Conservation (phyloP, 139 green algal genomes). For the Prasinococcaceae sp. region DNA sequence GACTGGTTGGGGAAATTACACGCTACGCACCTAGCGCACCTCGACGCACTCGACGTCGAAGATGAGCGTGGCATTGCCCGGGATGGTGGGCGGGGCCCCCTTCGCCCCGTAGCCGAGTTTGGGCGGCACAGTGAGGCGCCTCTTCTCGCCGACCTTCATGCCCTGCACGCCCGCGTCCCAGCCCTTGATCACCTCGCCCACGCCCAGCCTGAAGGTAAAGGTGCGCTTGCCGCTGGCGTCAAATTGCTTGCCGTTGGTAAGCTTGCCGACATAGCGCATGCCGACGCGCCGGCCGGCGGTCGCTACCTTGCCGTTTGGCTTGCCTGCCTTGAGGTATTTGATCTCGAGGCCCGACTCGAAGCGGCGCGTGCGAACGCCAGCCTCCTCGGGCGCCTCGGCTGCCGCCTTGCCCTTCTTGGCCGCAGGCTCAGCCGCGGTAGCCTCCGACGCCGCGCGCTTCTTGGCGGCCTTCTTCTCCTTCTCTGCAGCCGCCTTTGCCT, state of each 20-base stretch:
- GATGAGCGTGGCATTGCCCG: slow-evolving; percentile 16
- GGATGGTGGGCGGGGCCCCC: slow-evolving; percentile 14
- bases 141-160: slow-evolving; percentile 30
- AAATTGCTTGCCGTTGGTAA: slow-evolving; percentile 77
- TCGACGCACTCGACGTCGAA: slow-evolving; percentile 27
- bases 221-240: slow-evolving; percentile 56
- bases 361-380: too few species aligned
- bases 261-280: slow-evolving; percentile 52
- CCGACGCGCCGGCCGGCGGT: slow-evolving; percentile 42
- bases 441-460: neutral
- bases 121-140: slow-evolving; percentile 21
- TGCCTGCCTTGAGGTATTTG: slow-evolving; percentile 44
- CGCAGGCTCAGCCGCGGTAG: neutral
- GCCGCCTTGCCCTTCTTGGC: slow-evolving; percentile 12
- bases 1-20: too few species aligned
- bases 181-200: slow-evolving; percentile 30
- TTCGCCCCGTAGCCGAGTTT: slow-evolving; percentile 18
- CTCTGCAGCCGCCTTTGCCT: slow-evolving; percentile 14
- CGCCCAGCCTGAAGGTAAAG: slow-evolving; percentile 73
- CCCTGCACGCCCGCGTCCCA: slow-evolving; percentile 27
- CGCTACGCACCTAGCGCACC: slow-evolving; percentile 13
- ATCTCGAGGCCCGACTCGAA: slow-evolving; percentile 47
- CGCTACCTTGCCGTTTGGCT: slow-evolving; percentile 53
- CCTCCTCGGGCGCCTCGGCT: too few species aligned
- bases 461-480: too few species aligned